Evolutionary conservation across 768 basidiomycete species (phyloP), one percentile per base, ranked within the genome.

Genomic region (Baorangia bicolor): DNA sequence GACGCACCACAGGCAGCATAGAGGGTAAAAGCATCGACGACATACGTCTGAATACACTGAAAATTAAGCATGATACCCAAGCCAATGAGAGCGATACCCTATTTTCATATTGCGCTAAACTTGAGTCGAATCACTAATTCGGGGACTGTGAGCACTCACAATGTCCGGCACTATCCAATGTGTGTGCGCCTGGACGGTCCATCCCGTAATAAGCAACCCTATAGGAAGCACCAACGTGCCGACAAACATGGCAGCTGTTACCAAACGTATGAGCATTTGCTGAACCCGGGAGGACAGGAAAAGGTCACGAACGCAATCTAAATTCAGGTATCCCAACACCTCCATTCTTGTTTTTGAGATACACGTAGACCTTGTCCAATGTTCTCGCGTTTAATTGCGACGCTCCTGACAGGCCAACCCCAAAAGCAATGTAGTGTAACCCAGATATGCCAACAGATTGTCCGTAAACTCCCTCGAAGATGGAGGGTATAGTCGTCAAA

Each of bases 141-240:
- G 8, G 11, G 3, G 7, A 16, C 11, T 1, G 7, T 23, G 44
- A 51, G 27, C 5, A 42, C 82, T 55, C 58, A 86, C 87, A 25
- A 90, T 76, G 59, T 90, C 87, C 2, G 83, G 79, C 0, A 74
- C 84, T 45, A 92, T 83, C 91, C 91, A 94, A 55, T 82, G 83
- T 0, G 85, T 66, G 13, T 73, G 66, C 0, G 74, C 61, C 59
- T 87, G 72, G 4, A 85, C 84, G 1, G 81, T 74, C 88, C 90
- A 93, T 2, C 91, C 90, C 8, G 82, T 68, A 7, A 92, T 74
- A 21, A 93, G 69, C 13, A 92, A 70, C 0, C 90, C 90, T 13
- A 82, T 67, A 0, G 92, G 90, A 11, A 91, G 74, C 4, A 84
- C 13, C 20, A 87, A 58, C 0, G 83, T 80, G 0, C 81, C 86